Base-by-base conservation (phyloP, 169 alveolate genomes). In the Babesia sp. region DNA sequence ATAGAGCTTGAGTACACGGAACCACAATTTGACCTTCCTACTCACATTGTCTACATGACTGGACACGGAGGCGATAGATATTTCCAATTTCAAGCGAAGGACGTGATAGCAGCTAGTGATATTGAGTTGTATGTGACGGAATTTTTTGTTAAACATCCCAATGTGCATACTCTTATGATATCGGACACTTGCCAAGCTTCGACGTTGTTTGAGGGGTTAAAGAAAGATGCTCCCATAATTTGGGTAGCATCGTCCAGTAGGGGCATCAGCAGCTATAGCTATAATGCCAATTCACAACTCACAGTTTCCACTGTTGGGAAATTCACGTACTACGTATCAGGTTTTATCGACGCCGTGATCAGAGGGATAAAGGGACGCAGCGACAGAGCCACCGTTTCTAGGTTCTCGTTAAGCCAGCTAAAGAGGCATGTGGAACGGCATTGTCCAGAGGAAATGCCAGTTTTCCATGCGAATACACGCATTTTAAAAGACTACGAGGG, bases 61-160 rank as follows among this genome's bases (percentile, higher is more conserved):
- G 93, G 93, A 0, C 93, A 89, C 48, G 93, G 93, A 8, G 93
- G 93, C 14, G 87, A 82, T 42, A 48, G 86, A n/a, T 89, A 85
- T 77, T 71, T 89, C 41, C 90, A 89, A 66, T 77, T 89, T 53
- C 91, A 89, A 48, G 90, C 87, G 20, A 85, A 78, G 74, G 88
- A 80, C 53, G 76, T 85, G 31, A 72, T 89, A 11, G 71, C 91
- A 46, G 79, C 93, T 6, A 33, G 61, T 22, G 91, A 89, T 50
- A 70, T 84, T 59, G 88, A 73, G 34, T 33, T 64, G 48, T 83
- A 84, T 56, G 66, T 82, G 51, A 75, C 59, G 68, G 93, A 89
- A 68, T 54, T 89, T 61, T 58, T 71, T 42, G 77, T 89, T 39
- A 89, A 89, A 78, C 68, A 89, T 28, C 56, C 88, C 5, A 82